Base-by-base conservation (phyloP, 345 rosid species). In the Punica granatum region DNA sequence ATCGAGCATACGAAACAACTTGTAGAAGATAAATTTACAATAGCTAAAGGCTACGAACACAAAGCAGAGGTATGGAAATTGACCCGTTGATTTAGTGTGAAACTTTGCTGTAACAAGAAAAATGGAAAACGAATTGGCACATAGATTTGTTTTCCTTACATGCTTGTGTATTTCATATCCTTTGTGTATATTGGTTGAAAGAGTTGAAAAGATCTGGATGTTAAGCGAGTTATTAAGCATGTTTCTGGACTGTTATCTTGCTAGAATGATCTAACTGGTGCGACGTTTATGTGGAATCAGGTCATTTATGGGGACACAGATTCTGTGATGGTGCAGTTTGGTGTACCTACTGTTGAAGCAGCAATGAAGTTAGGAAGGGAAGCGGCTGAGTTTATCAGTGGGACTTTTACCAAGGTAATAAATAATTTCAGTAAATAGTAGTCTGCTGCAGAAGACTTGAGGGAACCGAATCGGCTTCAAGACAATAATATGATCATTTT, bases 241-340 rank as follows among this genome's bases (percentile, higher is more conserved):
- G 49, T 63, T 39, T 63, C 21, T 64, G 39, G 25, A 16, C 46
- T 39, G 14, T 58, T 16, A 48, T 44, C 43, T 28, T 32, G 16
- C 23, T 66, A 21, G 23, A 21, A 34, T 46, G 60, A 66, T 44
- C 34, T 26, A 56, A 30, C 18, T 63, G 32, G n/a, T 37, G 34
- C 18, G 33, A 21, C 31, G 39, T 28, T 53, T 69, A 70, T 69
- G 56, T 68, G 63, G n/a, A 53, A 61, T 73, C 77, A 94, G 99
- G 93, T 94, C 68, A 85, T 94, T 63, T 94, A 94, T 79, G 99
- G 98, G 68, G 99, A 94, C 77, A 94, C 99, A 7, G 98, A 94
- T 86, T 94, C 99, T 3, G 98, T 94, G 44, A 94, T 94, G 99
- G 99, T 94, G 73, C 97, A 94, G 83, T 94, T 94, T 74, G 98